A percentile compares a stretch with the other conserved stretches of the same genome.
Conservation (phyloP, 108 stramenopile genomes). For the Nitzschia putrida region DNA sequence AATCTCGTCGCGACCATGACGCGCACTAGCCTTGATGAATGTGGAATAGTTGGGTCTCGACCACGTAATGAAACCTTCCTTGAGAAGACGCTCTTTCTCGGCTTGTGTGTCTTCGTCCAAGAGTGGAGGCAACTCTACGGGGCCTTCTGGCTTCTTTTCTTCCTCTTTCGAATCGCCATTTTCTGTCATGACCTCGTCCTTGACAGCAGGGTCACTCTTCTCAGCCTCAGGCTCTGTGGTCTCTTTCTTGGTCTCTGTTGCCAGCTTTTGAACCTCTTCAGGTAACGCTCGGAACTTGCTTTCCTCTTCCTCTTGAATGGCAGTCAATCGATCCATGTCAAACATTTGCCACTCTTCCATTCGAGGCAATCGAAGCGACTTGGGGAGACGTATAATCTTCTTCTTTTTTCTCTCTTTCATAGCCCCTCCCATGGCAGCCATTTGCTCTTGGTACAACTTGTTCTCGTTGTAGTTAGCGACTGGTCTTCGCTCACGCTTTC, state of each 20-base stretch:
- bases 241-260: slow-evolving; percentile 28
- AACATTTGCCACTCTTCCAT: slow-evolving; percentile 98
- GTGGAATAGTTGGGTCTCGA: slow-evolving; percentile 77
- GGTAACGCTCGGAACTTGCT: slow-evolving; percentile 64
- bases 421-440: slow-evolving; percentile 60
- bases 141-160: slow-evolving; percentile 7
- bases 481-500: slow-evolving; percentile 91
- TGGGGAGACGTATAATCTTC: slow-evolving; percentile 83
- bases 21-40: slow-evolving; percentile 78
- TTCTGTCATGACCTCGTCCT: slow-evolving; percentile 15
- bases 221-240: slow-evolving; percentile 17
- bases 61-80: slow-evolving; percentile 91
- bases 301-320: slow-evolving; percentile 85
- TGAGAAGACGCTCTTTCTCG: slow-evolving; percentile 74
- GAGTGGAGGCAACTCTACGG: slow-evolving; percentile 66
- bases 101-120: slow-evolving; percentile 59
- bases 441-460: slow-evolving; percentile 79
- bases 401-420: slow-evolving; percentile 61
- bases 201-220: slow-evolving; percentile 16
- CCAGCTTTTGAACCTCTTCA: slow-evolving; percentile 56
- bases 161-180: slow-evolving; percentile 28
- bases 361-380: slow-evolving; percentile 83
- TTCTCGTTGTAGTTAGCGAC: slow-evolving; percentile 87
- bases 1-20: slow-evolving; percentile 48
- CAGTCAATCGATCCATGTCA: slow-evolving; percentile 71